Evolutionary conservation across 306 rosid genomes (phyloP).

Genomic region (Castanea crenata): DNA sequence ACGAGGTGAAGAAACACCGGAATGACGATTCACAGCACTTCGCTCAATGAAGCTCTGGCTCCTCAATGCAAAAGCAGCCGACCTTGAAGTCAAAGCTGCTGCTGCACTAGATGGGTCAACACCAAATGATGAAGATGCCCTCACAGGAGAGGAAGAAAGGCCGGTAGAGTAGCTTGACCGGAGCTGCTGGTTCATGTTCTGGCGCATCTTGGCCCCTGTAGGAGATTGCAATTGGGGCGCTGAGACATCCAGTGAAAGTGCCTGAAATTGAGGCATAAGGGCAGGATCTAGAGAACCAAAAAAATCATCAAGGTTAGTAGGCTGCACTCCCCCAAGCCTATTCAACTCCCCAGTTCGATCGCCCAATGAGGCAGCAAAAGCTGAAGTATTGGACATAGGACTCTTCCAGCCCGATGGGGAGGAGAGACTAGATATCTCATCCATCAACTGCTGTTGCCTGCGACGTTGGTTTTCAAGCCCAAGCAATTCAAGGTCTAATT

Average conservation of each 20-base stretch:
- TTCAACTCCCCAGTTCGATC: slow-evolving; percentile 44
- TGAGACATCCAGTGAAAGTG: slow-evolving; percentile 48
- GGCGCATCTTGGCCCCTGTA: slow-evolving; percentile 49
- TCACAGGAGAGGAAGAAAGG: slow-evolving; percentile 42
- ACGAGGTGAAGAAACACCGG: slow-evolving; percentile 50
- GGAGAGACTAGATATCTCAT: slow-evolving; percentile 48
- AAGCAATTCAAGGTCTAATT: slow-evolving; percentile 45
- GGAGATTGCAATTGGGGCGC: slow-evolving; percentile 56
- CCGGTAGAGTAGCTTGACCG: slow-evolving; percentile 44
- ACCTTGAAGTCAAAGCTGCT: slow-evolving; percentile 47
- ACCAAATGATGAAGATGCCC: slow-evolving; percentile 43
- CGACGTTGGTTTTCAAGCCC: slow-evolving; percentile 43
- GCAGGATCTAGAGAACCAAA: slow-evolving; percentile 54
- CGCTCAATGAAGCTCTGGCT: slow-evolving; percentile 79
- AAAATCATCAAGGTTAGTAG: slow-evolving; percentile 61
- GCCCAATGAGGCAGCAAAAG: slow-evolving; percentile 37
- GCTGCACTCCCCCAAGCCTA: slow-evolving; percentile 48
- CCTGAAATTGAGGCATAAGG: slow-evolving; percentile 53
- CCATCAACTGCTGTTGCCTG: slow-evolving; percentile 55
- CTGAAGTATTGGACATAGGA: slow-evolving; percentile 37
- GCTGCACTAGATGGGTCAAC: slow-evolving; percentile 30
- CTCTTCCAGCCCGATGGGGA: slow-evolving; percentile 59
- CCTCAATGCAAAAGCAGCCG: slow-evolving; percentile 54
- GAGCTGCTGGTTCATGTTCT: slow-evolving; percentile 45
- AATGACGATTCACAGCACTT: slow-evolving; percentile 27